A percentile compares a stretch with the other conserved stretches of the same genome.
Conservation (phyloP, 768 basidiomycete species). For the Mycena olivaceomarginata region DNA sequence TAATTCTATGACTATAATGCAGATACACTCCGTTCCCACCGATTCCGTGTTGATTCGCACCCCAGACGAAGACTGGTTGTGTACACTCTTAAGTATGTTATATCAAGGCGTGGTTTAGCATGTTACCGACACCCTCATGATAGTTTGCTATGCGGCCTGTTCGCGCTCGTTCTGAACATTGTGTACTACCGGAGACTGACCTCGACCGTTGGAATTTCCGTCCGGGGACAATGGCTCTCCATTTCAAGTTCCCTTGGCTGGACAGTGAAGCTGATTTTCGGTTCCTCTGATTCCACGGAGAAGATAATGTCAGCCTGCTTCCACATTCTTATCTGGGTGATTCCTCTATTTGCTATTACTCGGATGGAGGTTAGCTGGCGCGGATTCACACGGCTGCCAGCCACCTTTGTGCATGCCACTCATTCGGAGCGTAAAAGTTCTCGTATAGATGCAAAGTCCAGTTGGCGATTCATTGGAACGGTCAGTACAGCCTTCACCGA, state of each 20-base stretch:
- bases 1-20: constrained; percentile 30
- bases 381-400: constrained; percentile 27
- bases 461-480: constrained; percentile 29
- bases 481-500: constrained; percentile 27
- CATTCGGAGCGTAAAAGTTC: constrained; percentile 29
- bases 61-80: constrained; percentile 28
- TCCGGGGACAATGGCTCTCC: constrained; percentile 29
- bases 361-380: constrained; percentile 26
- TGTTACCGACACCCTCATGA: constrained; percentile 22
- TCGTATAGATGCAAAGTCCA: constrained; percentile 31
- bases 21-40: constrained; percentile 31
- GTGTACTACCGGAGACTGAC: constrained; percentile 29
- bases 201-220: constrained; percentile 26
- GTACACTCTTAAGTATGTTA: constrained; percentile 29
- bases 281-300: constrained; percentile 25
- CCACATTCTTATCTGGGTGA: constrained; percentile 20
- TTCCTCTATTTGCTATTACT: constrained; percentile 32
- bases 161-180: constrained; percentile 24
- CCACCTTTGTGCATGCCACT: constrained; percentile 29
- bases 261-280: constrained; percentile 24
- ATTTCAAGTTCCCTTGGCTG: constrained; percentile 18
- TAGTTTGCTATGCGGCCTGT: constrained; percentile 21
- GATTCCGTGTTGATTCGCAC: constrained; percentile 31
- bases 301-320: constrained; percentile 22
- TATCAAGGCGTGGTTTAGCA: constrained; percentile 21